Evolutionary conservation across 73 alveolate genomes (phyloP).

Genomic region (Tetrahymena borealis): DNA sequence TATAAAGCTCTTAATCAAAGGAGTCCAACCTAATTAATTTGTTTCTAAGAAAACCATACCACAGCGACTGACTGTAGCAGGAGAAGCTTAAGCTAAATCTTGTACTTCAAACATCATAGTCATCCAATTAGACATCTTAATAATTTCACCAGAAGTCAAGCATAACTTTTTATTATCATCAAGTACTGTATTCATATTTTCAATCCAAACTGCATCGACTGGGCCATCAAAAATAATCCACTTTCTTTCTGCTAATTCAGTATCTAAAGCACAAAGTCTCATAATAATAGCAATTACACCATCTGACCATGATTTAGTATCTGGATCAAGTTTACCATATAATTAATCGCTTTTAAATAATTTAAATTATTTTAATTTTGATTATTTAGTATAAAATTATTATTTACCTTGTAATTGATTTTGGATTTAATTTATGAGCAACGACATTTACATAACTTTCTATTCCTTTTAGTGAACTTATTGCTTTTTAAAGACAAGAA

Average conservation of each 20-base stretch:
- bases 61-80: slow-evolving; percentile 93
- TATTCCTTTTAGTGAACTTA: background rate
- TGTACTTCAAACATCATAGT: slow-evolving; percentile 90
- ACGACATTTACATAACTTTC: background rate
- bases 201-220: slow-evolving; percentile 97
- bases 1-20: background rate
- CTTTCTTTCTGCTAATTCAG: slow-evolving; percentile 35
- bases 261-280: slow-evolving; percentile 28
- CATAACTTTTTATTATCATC: slow-evolving; percentile 95
- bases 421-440: slow-evolving; percentile 56
- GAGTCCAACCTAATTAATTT: background rate
- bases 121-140: slow-evolving; percentile 80
- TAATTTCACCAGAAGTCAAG: slow-evolving; percentile 71
- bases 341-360: slow-evolving; percentile 41
- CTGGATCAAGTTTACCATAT: slow-evolving; percentile 73
- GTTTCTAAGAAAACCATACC: slow-evolving; percentile 92
- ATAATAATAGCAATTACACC: slow-evolving; percentile 67
- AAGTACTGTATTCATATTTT: slow-evolving; percentile 94
- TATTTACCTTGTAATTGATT: slow-evolving; percentile 45
- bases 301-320: slow-evolving; percentile 73
- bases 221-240: slow-evolving; percentile 98
- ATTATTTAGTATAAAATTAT: background rate
- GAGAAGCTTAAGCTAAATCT: slow-evolving; percentile 87
- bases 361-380: too few relatives aligned
- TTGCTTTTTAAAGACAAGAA: slow-evolving; percentile 20